Percentiles rank a stretch among this genome's conserved stretches.
Conservation (phyloP, 108 stramenopile genomes). For the Cyclostephanos invisitatus region DNA sequence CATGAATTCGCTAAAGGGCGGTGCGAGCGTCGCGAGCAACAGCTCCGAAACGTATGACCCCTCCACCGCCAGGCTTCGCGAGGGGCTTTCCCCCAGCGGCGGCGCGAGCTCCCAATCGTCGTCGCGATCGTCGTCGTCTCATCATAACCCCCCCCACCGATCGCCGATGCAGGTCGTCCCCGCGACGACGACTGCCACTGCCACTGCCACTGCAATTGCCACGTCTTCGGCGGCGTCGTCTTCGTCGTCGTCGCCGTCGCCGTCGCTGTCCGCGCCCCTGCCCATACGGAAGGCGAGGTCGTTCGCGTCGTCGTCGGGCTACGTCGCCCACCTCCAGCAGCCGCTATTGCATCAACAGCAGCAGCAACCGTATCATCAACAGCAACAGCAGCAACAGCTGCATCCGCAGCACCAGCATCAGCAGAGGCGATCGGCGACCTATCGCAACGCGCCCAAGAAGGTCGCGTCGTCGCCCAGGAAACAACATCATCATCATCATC, state of each 20-base stretch:
- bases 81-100: background rate
- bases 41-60: background rate
- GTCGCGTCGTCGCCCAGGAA: background rate
- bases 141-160: background rate
- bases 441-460: background rate
- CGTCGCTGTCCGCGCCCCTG: background rate
- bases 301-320: background rate
- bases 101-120: background rate
- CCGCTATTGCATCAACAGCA: constrained; percentile 1
- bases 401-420: background rate
- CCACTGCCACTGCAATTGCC: no score
- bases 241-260: constrained; percentile 6
- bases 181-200: no score
- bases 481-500: no score
- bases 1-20: constrained; percentile 20
- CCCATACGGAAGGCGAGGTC: background rate
- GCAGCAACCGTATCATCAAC: constrained; percentile 12
- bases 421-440: background rate
- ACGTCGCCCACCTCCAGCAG: background rate
- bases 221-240: background rate
- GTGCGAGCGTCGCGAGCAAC: background rate
- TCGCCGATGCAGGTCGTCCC: background rate
- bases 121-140: background rate
- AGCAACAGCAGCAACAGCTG: background rate
- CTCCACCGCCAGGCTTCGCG: constrained; percentile 9